Base-by-base conservation (phyloP, 2,329 filamentous ascomycete genomes). In the Diaporthe vaccinii region DNA sequence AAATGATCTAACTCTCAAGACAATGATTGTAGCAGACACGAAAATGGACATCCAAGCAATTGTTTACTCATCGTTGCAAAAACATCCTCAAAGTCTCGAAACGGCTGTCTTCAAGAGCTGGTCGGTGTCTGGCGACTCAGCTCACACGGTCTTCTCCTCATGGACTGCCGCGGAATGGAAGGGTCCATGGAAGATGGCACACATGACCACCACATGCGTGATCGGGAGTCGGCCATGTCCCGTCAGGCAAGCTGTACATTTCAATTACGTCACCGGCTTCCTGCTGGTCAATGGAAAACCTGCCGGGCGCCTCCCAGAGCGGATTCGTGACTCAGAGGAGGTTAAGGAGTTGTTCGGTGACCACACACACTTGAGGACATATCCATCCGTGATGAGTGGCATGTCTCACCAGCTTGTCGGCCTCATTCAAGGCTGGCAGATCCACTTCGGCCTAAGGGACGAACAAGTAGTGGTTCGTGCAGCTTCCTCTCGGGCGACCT, bases 401-500 rank as follows among this genome's bases (percentile, higher is more conserved):
- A 91, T 93, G 88, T 85, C 85, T 0, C 88, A 91, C 73, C 82
- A 73, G 74, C 81, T 80, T 1, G 75, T 51, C 81, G 84, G 79
- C 79, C 85, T 70, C 74, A 81, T 28, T 79, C 75, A 84, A 1
- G 83, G 80, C 0, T 84, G 89, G 77, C 78, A 84, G 2, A 82
- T 93, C 1, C 90, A 94, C 78, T 78, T 94, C 55, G 91, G 91
- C 0, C 84, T 87, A 22, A 83, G 86, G 0, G 75, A 82, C 1
- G 78, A 80, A 0, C 39, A 76, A 0, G 78, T 89, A 0, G 78
- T 91, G 0, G 84, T 92, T 4, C 84, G 85, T 46, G 87, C 87
- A 0, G 75, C 77, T 0, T 78, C 78, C 3, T 3, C 57, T 10
- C n/a, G 76, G 0, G 67, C 73, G 1, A 28, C 84, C 0, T 78